A percentile compares a stretch with the other conserved stretches of the same genome.
Evolutionary conservation across 805 yeast genomes (phyloP).

Genomic region (Metschnikowia cerradonensis): DNA sequence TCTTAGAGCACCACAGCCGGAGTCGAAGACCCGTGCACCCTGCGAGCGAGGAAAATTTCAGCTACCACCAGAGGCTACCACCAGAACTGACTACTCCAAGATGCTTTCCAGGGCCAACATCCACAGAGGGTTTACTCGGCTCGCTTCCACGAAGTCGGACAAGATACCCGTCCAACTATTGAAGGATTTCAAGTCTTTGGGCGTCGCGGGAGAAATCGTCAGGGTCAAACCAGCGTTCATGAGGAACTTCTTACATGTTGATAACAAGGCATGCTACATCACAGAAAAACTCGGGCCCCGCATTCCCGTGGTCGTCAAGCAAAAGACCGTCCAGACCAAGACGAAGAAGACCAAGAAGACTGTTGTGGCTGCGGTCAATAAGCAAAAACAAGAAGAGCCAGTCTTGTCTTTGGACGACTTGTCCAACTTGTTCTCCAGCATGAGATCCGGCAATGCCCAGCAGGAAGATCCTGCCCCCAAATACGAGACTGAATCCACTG

Average conservation of each 20-base stretch:
- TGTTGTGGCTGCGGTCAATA: not conserved
- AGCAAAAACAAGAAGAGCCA: constrained; percentile 4
- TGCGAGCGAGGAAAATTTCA: constrained; percentile 1
- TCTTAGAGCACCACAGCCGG: not conserved
- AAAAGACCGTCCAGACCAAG: constrained; percentile 2
- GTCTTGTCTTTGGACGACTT: constrained; percentile 39
- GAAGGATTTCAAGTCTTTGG: constrained; percentile 59
- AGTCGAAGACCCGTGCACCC: constrained; percentile 3
- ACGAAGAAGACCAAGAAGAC: constrained; percentile 8
- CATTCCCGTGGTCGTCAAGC: constrained; percentile 37
- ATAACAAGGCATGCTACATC: constrained; percentile 73
- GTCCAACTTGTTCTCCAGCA: constrained; percentile 30
- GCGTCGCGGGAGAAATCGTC: constrained; percentile 68
- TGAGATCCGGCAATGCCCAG: constrained; percentile 15
- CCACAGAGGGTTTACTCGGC: constrained; percentile 14
- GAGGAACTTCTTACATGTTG: constrained; percentile 71
- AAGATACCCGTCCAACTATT: constrained; percentile 73
- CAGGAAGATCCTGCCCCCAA: constrained; percentile 4
- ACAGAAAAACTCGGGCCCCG: constrained; percentile 32
- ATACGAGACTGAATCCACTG: constrained; percentile 18
- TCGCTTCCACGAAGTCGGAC: constrained; percentile 22
- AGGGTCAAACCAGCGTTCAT: constrained; percentile 74
- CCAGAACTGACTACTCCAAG: not conserved
- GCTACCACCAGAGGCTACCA: not conserved
- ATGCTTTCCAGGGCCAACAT: constrained; percentile 11